These are phyloP conservation scores for Thelonectria olida DNA, from an alignment of 2,329 filamentous ascomycete genomes.

Conservation along the genomic window DNA sequence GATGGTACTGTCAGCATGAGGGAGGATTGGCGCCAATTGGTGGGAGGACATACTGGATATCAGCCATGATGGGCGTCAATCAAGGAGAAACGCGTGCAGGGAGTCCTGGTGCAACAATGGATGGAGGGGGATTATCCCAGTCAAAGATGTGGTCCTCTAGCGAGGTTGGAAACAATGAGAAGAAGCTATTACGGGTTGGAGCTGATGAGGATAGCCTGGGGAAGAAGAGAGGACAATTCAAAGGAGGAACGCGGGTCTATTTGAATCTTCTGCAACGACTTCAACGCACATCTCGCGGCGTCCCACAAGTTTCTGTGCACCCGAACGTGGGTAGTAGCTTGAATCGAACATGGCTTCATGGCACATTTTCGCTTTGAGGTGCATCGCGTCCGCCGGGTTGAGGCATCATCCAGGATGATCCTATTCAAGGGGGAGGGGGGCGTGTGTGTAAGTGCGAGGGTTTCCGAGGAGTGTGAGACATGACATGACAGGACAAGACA, in stretches of 20 bases:
- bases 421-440: background rate
- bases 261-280: constrained; percentile 3
- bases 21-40: background rate
- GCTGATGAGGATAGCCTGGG: constrained; percentile 1
- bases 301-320: background rate
- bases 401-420: background rate
- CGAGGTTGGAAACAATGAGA: constrained; percentile 15
- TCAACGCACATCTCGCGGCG: background rate
- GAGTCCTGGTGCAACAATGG: background rate
- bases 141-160: background rate
- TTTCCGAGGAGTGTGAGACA: background rate
- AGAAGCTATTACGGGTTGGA: constrained; percentile 4
- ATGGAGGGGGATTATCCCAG: background rate
- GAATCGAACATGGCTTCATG: too few relatives aligned
- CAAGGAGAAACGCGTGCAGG: constrained; percentile 1
- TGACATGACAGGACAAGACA: too few relatives aligned
- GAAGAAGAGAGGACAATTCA: background rate
- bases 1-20: background rate
- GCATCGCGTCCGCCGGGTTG: constrained; percentile 15
- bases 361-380: too few relatives aligned
- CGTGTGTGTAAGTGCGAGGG: background rate
- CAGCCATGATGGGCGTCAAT: constrained; percentile 34
- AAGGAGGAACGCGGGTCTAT: constrained; percentile 8
- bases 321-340: too few relatives aligned
- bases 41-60: constrained; percentile 28